Evolutionary conservation across 2,329 filamentous ascomycete genomes (phyloP).

Genomic region (Xylariaceae sp.): DNA sequence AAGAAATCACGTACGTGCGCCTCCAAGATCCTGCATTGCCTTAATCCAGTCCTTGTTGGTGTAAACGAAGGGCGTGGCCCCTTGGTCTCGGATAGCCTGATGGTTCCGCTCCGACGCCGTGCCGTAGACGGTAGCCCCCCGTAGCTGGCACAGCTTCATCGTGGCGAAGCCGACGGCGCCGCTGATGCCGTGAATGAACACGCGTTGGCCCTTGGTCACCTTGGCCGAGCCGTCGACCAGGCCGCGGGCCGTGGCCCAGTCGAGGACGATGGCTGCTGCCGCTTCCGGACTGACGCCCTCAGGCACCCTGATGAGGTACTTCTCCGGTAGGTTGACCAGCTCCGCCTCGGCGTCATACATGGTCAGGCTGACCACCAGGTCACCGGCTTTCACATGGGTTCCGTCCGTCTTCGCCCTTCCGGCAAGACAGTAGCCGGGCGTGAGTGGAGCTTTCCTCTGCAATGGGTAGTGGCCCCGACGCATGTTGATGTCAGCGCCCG

Average conservation of each 20-base stretch:
- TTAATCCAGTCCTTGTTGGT: slow-evolving; percentile 55
- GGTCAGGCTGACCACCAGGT: slow-evolving; percentile 45
- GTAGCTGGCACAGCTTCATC: slow-evolving; percentile 48
- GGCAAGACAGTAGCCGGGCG: slow-evolving; percentile 55
- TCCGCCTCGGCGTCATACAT: slow-evolving; percentile 52
- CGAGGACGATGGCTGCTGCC: slow-evolving; percentile 49
- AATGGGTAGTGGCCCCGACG: slow-evolving; percentile 54
- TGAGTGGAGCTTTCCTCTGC: slow-evolving; percentile 52
- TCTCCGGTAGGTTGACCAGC: slow-evolving; percentile 53
- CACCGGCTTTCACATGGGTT: slow-evolving; percentile 39
- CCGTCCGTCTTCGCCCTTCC: slow-evolving; percentile 50
- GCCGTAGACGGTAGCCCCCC: slow-evolving; percentile 55
- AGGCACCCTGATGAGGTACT: slow-evolving; percentile 52
- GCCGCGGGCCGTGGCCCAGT: slow-evolving; percentile 53
- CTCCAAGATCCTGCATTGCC: slow-evolving; percentile 51
- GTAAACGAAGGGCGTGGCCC: slow-evolving; percentile 53
- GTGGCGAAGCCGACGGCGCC: slow-evolving; percentile 55
- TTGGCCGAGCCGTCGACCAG: slow-evolving; percentile 46
- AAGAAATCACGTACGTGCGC: too few species aligned
- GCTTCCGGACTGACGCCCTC: slow-evolving; percentile 48
- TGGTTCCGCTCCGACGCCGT: slow-evolving; percentile 56
- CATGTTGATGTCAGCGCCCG: slow-evolving; percentile 57
- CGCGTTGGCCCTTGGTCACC: slow-evolving; percentile 50
- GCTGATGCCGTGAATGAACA: slow-evolving; percentile 58
- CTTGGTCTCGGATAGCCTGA: slow-evolving; percentile 44